Base-by-base conservation (phyloP, 768 basidiomycete genomes). In the Kwoniella heveanensis region DNA sequence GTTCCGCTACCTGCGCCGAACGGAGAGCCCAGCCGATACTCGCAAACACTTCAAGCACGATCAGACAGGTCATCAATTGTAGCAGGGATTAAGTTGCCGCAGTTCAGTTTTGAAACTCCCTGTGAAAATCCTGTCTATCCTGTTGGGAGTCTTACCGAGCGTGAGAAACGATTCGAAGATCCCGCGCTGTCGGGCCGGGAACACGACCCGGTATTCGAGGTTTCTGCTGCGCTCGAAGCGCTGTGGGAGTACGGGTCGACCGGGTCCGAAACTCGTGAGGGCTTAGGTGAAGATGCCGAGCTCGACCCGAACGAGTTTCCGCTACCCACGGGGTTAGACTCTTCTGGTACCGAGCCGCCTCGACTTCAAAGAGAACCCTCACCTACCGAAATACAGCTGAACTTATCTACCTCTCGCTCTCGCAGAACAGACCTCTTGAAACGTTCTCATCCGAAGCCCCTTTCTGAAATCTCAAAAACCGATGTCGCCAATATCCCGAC, bases 181-280 rank as follows among this genome's bases (percentile, higher is more conserved):
- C 15, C 37, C 24, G 26, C 19, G 2, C 22, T 5, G 12, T 25
- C 39, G 13, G 21, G 24, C 27, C 8, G 39, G 15, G 39, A 44
- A 17, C 9, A 44, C 15, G 19, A 32, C 4, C 21, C 21, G 30
- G 32, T 48, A n/a, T 51, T 51, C 24, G 62, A 57, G 24, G 36
- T 24, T 22, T 64, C 44, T n/a, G 52, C 62, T 12, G 62, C 62
- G 21, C 49, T 64, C 13, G 62, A 64, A 50, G 62, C 62, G 22
- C 46, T 64, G 32, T 64, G 62, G 62, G 62, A 64, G 32, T 64
- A 64, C 56, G 62, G 62, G 7, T 57, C 54, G 13, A 13, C 54
- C 2, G 36, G 12, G 22, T 29, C 37, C 1, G 21, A 8, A 2
- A 30, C 30, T 26, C 24, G 30, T 6, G 27, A 27, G 29, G 56